Evolutionary conservation across 345 rosid genomes (phyloP).

Genomic region (Punica granatum): DNA sequence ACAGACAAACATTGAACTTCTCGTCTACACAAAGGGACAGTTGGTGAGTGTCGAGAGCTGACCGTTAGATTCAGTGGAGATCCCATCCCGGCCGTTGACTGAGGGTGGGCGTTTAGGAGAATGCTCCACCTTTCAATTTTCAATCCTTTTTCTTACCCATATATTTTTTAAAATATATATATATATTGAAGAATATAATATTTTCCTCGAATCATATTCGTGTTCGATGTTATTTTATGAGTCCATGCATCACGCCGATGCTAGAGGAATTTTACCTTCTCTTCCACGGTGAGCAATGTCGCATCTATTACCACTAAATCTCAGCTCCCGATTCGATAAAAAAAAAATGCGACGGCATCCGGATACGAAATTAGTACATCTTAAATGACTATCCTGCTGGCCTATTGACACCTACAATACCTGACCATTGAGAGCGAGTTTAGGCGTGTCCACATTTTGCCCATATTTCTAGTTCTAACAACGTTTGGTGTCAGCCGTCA

Average conservation of each 20-base stretch:
- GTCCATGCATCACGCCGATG: too few species aligned
- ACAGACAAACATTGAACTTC: constrained; percentile 5
- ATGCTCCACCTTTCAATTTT: background rate
- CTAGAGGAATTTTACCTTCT: too few species aligned
- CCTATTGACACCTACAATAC: background rate
- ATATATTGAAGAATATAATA: too few species aligned
- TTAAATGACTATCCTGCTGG: too few species aligned
- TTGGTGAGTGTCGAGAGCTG: constrained; percentile 2
- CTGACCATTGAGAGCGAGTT: background rate
- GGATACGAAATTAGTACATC: too few species aligned
- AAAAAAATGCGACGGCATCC: too few species aligned
- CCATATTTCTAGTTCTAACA: background rate
- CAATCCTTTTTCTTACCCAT: background rate
- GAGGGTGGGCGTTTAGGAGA: background rate
- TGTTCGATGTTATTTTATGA: too few species aligned
- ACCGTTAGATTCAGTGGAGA: constrained; percentile 5
- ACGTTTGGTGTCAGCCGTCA: background rate
- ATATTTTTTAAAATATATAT: too few species aligned
- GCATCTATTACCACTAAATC: too few species aligned
- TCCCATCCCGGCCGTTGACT: constrained; percentile 7
- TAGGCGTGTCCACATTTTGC: background rate
- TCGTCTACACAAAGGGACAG: constrained; percentile 10
- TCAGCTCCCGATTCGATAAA: too few species aligned
- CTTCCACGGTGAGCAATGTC: too few species aligned
- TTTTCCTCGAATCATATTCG: too few species aligned